A percentile compares a stretch with the other conserved stretches of the same genome.
These are phyloP conservation scores for Aspergillus asperescens DNA, from an alignment of 495 filamentous ascomycete species.

Conservation along the genomic window DNA sequence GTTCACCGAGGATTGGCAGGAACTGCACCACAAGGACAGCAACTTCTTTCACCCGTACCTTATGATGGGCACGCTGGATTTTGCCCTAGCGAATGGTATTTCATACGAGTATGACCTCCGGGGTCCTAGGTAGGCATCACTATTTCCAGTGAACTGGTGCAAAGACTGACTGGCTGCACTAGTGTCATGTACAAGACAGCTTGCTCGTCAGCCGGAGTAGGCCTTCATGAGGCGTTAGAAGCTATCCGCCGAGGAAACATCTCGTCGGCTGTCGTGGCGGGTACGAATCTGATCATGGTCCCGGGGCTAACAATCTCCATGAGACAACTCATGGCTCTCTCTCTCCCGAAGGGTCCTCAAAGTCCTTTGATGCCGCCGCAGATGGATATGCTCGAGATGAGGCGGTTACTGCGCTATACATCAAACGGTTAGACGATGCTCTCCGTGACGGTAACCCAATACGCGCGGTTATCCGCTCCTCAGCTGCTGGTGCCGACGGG, in stretches of 20 bases:
- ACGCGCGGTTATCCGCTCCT: constrained; percentile 15
- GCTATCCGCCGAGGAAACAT: constrained; percentile 30
- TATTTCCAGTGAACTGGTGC: too few relatives aligned
- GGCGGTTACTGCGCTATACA: constrained; percentile 23
- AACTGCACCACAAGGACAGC: background rate
- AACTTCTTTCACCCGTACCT: background rate
- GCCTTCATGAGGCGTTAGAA: constrained; percentile 34
- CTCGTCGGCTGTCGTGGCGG: constrained; percentile 29
- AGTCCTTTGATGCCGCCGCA: constrained; percentile 27
- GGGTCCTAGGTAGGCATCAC: constrained; percentile 25
- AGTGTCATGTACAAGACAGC: constrained; percentile 29
- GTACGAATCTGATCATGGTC: constrained; percentile 27
- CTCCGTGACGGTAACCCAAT: constrained; percentile 30
- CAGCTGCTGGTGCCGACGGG: constrained; percentile 21
- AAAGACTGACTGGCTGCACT: too few relatives aligned
- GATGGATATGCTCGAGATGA: constrained; percentile 41
- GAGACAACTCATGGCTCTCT: background rate
- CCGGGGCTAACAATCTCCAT: constrained; percentile 19
- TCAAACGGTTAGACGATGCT: constrained; percentile 35
- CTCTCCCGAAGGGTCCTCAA: constrained; percentile 17
- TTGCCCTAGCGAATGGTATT: constrained; percentile 24
- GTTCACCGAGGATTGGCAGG: constrained; percentile 23
- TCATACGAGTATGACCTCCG: constrained; percentile 32
- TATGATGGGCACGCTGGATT: background rate
- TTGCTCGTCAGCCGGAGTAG: constrained; percentile 31